These are phyloP conservation scores for Saturnispora serradocipensis DNA, from an alignment of 805 yeast species.

Conservation along the genomic window DNA sequence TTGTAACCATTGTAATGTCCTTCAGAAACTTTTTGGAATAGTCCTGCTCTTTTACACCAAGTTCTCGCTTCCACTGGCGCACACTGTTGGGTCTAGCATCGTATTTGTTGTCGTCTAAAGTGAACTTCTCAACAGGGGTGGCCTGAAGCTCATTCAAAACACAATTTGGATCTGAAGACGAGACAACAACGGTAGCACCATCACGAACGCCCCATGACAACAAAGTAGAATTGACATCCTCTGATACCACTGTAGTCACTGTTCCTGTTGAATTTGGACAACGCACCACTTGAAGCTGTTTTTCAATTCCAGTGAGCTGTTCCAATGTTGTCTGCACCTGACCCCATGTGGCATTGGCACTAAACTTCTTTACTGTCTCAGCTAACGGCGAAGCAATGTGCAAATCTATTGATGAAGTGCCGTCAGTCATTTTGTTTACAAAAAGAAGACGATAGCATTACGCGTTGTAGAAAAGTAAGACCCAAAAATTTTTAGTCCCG, in stretches of 20 bases:
- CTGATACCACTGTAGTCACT: neutral
- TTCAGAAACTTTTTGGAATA: slow-evolving; percentile 20
- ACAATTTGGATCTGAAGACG: neutral
- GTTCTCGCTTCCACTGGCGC: slow-evolving; percentile 63
- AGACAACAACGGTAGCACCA: neutral
- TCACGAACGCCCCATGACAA: neutral
- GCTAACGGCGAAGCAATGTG: neutral
- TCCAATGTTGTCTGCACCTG: slow-evolving; percentile 50
- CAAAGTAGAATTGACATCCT: neutral
- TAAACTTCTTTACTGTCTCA: slow-evolving; percentile 44
- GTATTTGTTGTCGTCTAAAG: slow-evolving; percentile 54
- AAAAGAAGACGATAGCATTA: neutral
- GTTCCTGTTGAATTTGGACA: neutral
- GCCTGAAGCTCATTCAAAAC: slow-evolving; percentile 1
- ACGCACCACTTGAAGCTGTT: slow-evolving; percentile 34
- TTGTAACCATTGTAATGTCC: slow-evolving; percentile 36
- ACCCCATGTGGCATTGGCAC: slow-evolving; percentile 50
- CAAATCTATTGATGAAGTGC: neutral
- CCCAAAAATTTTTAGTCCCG: neutral
- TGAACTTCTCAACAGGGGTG: slow-evolving; percentile 15
- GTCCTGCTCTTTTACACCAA: slow-evolving; percentile 65
- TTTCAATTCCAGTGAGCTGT: slow-evolving; percentile 65
- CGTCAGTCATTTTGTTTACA: neutral
- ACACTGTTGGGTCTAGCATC: slow-evolving; percentile 53
- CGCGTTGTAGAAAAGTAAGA: neutral